Conservation (phyloP, 805 yeast species). For the Yamadazyma sp. region DNA sequence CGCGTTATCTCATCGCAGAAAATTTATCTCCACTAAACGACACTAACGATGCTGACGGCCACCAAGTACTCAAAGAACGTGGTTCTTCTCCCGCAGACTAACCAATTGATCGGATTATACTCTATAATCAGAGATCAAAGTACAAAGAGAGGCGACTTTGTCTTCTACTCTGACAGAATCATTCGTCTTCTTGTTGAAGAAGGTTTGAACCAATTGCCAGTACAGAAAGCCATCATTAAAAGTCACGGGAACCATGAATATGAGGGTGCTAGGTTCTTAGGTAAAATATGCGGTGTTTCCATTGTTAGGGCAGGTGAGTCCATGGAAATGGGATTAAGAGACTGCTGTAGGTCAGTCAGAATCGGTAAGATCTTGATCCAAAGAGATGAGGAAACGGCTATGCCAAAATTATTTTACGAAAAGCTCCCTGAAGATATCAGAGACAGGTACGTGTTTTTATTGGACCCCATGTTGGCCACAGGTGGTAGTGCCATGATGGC, state of each 20-base stretch:
- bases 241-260: constrained; percentile 77
- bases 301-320: constrained; percentile 98
- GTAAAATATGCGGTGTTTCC: constrained; percentile 97
- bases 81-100: constrained; percentile 76
- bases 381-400: constrained; percentile 96
- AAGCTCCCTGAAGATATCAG: constrained; percentile 91
- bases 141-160: constrained; percentile 88
- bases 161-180: constrained; percentile 92
- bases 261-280: constrained; percentile 78
- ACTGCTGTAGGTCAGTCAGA: constrained; percentile 94
- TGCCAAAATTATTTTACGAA: constrained; percentile 88
- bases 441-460: constrained; percentile 81
- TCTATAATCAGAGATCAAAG: constrained; percentile 83
- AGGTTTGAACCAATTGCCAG: constrained; percentile 92
- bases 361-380: constrained; percentile 96
- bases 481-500: constrained; percentile 99
- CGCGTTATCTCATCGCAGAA: constrained; percentile 3
- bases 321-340: constrained; percentile 98
- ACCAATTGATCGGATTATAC: constrained; percentile 84
- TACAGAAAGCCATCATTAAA: constrained; percentile 59
- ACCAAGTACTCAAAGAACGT: constrained; percentile 47
- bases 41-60: constrained; percentile 13
- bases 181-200: constrained; percentile 92
- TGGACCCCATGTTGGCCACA: constrained; percentile 98
- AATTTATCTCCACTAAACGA: constrained; percentile 5